These are phyloP conservation scores for Populus hybrid DNA, from an alignment of 441 rosid genomes.

Conservation along the genomic window DNA sequence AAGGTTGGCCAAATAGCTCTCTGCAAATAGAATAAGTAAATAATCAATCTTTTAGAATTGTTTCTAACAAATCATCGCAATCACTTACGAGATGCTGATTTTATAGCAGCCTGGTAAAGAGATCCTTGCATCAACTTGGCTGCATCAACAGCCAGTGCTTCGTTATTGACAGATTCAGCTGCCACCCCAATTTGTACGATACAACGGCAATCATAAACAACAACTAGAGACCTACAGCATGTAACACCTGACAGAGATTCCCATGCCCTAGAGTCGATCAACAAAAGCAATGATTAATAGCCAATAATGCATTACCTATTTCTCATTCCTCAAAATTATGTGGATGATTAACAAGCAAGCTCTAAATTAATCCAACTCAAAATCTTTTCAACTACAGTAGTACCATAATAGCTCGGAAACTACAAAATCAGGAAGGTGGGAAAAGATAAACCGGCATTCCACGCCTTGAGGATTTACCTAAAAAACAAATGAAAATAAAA, in stretches of 20 bases:
- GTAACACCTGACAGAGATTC: conserved; percentile 64
- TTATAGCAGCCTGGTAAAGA: conserved; percentile 59
- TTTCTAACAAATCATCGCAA: conserved; percentile 9
- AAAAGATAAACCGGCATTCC: conserved; percentile 39
- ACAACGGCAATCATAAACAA: conserved; percentile 55
- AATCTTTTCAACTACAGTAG: neutral
- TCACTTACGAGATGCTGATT: conserved; percentile 68
- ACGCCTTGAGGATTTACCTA: conserved; percentile 69
- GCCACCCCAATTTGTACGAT: conserved; percentile 72
- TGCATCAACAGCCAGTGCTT: conserved; percentile 50
- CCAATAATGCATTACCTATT: neutral
- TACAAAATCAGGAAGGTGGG: conserved; percentile 40
- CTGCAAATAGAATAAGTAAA: conserved; percentile 34
- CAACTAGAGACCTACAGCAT: conserved; percentile 70
- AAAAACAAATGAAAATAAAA: neutral
- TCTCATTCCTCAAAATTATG: neutral
- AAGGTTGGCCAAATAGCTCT: conserved; percentile 77
- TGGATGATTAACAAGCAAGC: neutral
- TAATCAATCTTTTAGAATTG: neutral
- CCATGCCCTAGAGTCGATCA: conserved; percentile 56
- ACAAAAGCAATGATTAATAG: conserved; percentile 9
- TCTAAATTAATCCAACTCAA: neutral
- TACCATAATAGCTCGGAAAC: conserved; percentile 55
- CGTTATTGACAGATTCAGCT: conserved; percentile 44
- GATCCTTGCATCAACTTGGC: conserved; percentile 62